Percentiles rank a stretch among this genome's conserved stretches.
Evolutionary conservation across 352 stramenopile genomes (phyloP).

Genomic region (Globisporangium uncinulatum): DNA sequence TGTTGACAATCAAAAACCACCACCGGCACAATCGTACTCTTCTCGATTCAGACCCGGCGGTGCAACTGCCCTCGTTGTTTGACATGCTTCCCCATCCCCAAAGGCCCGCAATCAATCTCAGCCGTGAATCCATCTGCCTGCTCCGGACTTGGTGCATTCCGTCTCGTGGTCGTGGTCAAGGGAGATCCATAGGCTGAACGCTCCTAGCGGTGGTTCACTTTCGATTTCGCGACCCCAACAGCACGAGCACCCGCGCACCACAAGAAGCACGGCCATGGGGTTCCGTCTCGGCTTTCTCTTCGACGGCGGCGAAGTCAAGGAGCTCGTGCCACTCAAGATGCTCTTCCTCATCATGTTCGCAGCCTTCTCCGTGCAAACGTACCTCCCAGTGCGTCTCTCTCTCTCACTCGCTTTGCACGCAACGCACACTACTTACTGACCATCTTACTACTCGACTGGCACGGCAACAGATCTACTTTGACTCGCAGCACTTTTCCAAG

Average conservation of each 20-base stretch:
- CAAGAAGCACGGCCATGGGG: constrained; percentile 11
- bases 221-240: background rate
- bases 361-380: constrained; percentile 65
- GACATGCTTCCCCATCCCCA: background rate
- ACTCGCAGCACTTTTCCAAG: constrained; percentile 51
- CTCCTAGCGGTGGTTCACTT: background rate
- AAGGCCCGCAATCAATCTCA: background rate
- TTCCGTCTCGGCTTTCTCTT: constrained; percentile 43
- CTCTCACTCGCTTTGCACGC: background rate
- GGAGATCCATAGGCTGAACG: too few species aligned
- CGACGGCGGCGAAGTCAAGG: constrained; percentile 51
- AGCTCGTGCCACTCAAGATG: constrained; percentile 66
- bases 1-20: too few species aligned
- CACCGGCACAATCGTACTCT: too few species aligned
- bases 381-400: constrained; percentile 33
- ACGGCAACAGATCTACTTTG: constrained; percentile 38
- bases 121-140: background rate
- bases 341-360: constrained; percentile 65
- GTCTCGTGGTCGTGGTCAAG: too few species aligned
- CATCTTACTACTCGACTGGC: background rate
- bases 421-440: background rate
- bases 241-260: background rate
- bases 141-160: background rate
- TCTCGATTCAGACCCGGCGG: too few species aligned
- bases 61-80: background rate